Base-by-base conservation (phyloP, 148 eudicot species). In the Chenopodium album region DNA sequence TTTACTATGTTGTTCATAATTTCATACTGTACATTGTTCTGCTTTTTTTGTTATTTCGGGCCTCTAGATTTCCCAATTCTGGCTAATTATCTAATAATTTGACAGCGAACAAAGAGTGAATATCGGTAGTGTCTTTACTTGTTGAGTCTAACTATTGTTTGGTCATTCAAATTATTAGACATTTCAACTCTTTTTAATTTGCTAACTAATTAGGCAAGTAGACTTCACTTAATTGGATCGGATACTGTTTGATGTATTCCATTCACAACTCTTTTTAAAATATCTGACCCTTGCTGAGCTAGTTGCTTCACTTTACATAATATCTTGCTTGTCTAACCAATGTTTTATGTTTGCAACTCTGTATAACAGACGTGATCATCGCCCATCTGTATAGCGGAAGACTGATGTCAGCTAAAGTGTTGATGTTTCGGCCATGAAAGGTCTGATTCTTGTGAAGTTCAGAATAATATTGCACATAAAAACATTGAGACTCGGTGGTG, bases 301-400 rank as follows among this genome's bases (percentile, higher is more conserved):
- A 28, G 44, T 37, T 37, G 7, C 13, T 48, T 48, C 52, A 54
- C 48, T 54, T 76, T 32, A 1, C 78, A 52, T n/a, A 11, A 3
- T 14, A 22, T 62, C 28, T 71, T 73, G 10, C 7, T 50, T 22
- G 52, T 73, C 47, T 81, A 48, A 81, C 66, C 46, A 16, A 65
- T 67, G 75, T 56, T 56, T 56, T 56, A 50, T 11, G 54, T 50
- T 4, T 52, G 31, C 48, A 64, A 17, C 54, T 12, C 72, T 28
- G 63, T 78, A 8, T 67, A 29, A 47, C 82, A 85, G 87, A 81
- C 64, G 44, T 47, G 79, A 85, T 85, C 76, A 75, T 67, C 76
- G 75, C 52, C 71, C 76, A 74, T 81, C 87, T 22, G 29, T 67
- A 47, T 85, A 81, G 54, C 16, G 6, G 31, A n/a, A 71, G 63